phyloP scores from a whole-genome alignment of 192 early-diverging fungal genomes.

The Linnemannia zychae region DNA sequence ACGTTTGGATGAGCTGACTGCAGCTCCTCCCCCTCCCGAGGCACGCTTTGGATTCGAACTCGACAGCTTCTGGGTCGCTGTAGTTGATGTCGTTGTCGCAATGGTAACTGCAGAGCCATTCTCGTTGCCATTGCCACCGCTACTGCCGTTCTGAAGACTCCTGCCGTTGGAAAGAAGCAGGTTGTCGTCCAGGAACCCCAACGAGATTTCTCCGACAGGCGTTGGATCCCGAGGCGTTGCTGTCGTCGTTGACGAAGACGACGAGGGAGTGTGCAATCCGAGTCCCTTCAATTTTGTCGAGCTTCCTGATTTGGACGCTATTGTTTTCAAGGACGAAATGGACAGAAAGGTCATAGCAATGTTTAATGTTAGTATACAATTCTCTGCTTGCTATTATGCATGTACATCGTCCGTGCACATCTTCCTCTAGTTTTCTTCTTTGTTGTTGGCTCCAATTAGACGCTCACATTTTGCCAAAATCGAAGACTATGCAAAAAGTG shows the following conservation, averaged over 20 bases:
- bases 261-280: conserved; percentile 27
- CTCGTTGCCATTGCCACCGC: conserved; percentile 12
- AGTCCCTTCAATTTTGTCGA: conserved; percentile 45
- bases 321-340: not conserved
- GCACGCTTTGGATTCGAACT: conserved; percentile 46
- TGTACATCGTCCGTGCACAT: not conserved
- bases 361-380: not conserved
- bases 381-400: not conserved
- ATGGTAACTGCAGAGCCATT: not conserved
- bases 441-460: not conserved
- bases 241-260: conserved; percentile 6
- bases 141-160: conserved; percentile 47
- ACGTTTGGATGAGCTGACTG: conserved; percentile 36
- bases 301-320: conserved; percentile 40
- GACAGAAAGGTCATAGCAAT: not conserved
- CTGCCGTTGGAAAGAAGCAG: conserved; percentile 42
- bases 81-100: not conserved
- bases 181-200: conserved; percentile 42
- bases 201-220: conserved; percentile 46
- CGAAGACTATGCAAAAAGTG: conserved; percentile 18
- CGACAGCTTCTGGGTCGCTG: conserved; percentile 34
- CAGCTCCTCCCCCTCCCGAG: conserved; percentile 16
- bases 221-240: conserved; percentile 7
- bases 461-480: conserved; percentile 43
- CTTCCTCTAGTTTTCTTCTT: not conserved